Base-by-base conservation (phyloP, 148 eudicot genomes). In the Camellia sinensis region DNA sequence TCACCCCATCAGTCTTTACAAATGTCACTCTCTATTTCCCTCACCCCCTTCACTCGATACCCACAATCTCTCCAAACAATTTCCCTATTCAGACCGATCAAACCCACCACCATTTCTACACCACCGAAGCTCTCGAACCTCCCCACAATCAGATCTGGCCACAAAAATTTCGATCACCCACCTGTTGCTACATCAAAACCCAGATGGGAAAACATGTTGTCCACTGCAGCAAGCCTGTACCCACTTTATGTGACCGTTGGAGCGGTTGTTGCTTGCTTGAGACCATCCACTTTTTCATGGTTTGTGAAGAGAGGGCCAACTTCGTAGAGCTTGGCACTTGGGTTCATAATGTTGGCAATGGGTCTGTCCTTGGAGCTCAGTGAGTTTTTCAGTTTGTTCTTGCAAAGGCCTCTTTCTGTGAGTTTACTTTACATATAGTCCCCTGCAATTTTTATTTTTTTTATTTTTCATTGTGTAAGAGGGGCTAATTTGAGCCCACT, bases 341-440 rank as follows among this genome's bases (percentile, higher is more conserved):
- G 91, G 81, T 84, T 91, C 60, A 88, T 91, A 7, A 91, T 91
- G 95, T 62, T 91, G 73, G 81, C 91, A 9, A 91, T 90, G 93
- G 95, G 91, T 74, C 78, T 91, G 44, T 90, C 95, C 19, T 79
- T 90, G 80, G 90, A 91, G 90, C 68, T 91, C 56, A 86, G 73
- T 60, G 93, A 90, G 53, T 86, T 90, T 82, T 22, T 84, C 71
- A 74, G 64, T 82, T 81, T 90, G 84, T 83, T 91, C 78, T 46
- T 77, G 84, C 80, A 87, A 79, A 86, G 89, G 71, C 91, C 91
- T 71, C 74, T 91, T 75, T 83, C 92, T 74, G 95, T 91, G 80
- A 90, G 95, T 89, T 18, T n/a, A 19, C 37, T 29, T 29, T 29
- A 29, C 37, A 29, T 1, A 29, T 29, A 29, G 37, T 29, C 37